phyloP scores from a whole-genome alignment of 768 basidiomycete genomes.

The Galerina sulciceps region DNA sequence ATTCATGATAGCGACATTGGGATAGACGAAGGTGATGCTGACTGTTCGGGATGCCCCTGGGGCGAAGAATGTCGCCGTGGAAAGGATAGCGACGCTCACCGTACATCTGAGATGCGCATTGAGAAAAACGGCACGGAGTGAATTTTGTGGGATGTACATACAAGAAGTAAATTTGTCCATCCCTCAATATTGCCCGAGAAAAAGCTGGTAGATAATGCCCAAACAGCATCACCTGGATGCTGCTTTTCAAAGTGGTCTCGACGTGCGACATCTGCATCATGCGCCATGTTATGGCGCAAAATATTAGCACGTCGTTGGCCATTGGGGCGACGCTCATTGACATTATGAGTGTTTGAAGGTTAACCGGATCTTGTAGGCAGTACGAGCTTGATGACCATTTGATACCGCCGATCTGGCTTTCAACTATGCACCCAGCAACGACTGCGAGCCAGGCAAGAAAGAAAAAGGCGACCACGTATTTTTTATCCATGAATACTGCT shows the following conservation, averaged over 20 bases:
- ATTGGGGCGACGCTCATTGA: constrained; percentile 21
- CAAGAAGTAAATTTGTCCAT: constrained; percentile 37
- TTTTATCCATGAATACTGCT: constrained; percentile 21
- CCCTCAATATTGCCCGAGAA: constrained; percentile 27
- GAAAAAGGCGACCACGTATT: constrained; percentile 14
- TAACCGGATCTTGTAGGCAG: constrained; percentile 5
- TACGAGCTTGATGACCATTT: not conserved
- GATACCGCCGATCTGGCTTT: not conserved
- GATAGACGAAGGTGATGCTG: constrained; percentile 4
- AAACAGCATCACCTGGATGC: constrained; percentile 17
- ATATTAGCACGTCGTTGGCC: constrained; percentile 32
- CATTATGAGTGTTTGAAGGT: constrained; percentile 3
- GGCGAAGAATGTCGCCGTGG: constrained; percentile 7
- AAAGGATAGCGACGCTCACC: constrained; percentile 4
- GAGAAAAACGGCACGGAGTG: not conserved
- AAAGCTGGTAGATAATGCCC: constrained; percentile 30
- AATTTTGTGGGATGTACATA: constrained; percentile 18
- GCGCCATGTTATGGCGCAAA: constrained; percentile 33
- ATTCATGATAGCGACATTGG: constrained; percentile 17
- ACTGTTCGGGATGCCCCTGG: not conserved
- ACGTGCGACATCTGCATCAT: constrained; percentile 19
- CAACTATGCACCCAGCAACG: not conserved
- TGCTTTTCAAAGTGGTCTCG: not conserved
- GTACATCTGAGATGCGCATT: constrained; percentile 6
- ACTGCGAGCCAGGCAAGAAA: constrained; percentile 11